phyloP scores from a whole-genome alignment of 345 rosid species.

The Cardamine occulta region DNA sequence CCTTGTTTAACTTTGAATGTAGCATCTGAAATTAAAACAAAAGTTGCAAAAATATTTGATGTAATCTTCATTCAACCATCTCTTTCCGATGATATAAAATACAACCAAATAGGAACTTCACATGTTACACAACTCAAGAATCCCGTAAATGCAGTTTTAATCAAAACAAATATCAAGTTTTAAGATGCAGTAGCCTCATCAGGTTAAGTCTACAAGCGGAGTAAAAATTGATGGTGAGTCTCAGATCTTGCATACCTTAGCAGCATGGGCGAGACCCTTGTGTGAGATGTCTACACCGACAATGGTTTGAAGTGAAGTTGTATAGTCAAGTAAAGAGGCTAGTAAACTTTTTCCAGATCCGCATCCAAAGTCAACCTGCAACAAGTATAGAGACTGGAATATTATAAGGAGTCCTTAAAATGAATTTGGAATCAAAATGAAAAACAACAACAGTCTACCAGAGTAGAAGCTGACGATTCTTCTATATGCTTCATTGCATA shows the following conservation, averaged over 20 bases:
- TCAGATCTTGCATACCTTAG: constrained; percentile 61
- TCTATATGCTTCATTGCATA: constrained; percentile 75
- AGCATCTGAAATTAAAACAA: constrained; percentile 59
- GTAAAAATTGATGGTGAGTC: not conserved
- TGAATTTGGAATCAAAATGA: not conserved
- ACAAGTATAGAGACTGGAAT: constrained; percentile 18
- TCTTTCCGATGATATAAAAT: not conserved
- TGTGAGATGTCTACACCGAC: constrained; percentile 81
- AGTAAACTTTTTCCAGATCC: constrained; percentile 84
- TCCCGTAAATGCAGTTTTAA: not conserved
- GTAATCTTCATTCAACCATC: not conserved
- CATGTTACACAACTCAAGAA: not conserved
- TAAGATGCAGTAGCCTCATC: constrained; percentile 11
- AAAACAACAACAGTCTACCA: constrained; percentile 65
- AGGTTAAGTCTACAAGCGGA: not conserved
- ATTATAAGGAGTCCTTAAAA: not conserved
- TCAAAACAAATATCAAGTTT: not conserved
- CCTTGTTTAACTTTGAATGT: constrained; percentile 67
- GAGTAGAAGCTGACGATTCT: constrained; percentile 66
- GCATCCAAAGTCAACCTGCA: constrained; percentile 91
- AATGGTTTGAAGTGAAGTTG: constrained; percentile 68
- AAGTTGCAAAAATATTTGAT: not conserved
- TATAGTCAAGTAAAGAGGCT: constrained; percentile 76
- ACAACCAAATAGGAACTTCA: not conserved
- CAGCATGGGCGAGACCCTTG: constrained; percentile 81